phyloP scores from a whole-genome alignment of 306 rosid genomes.

The Medicago arabica region DNA sequence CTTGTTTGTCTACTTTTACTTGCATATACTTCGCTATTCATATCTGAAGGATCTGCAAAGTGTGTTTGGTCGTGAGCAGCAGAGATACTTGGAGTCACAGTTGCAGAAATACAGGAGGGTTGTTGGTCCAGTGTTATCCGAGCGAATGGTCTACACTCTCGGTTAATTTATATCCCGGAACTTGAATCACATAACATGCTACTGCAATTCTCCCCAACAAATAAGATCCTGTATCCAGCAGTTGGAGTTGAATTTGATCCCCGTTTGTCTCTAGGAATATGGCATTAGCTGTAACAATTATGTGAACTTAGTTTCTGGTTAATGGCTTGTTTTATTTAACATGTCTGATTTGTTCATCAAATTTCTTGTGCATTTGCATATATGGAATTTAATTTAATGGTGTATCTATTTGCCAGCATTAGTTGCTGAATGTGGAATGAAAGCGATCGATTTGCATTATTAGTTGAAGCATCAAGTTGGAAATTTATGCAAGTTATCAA shows the following conservation, averaged over 20 bases:
- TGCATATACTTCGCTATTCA: constrained; percentile 32
- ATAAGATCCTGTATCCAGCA: constrained; percentile 24
- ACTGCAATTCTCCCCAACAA: constrained; percentile 13
- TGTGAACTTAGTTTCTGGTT: constrained; percentile 23
- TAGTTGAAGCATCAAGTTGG: neutral
- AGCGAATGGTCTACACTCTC: constrained; percentile 68
- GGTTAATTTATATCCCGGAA: constrained; percentile 41
- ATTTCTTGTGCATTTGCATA: constrained; percentile 22
- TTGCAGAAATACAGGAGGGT: constrained; percentile 67
- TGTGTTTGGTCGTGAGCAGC: constrained; percentile 47
- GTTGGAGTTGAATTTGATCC: constrained; percentile 36
- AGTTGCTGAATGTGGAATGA: neutral
- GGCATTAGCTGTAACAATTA: constrained; percentile 28
- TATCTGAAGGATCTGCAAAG: constrained; percentile 64
- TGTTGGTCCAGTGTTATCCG: constrained; percentile 73
- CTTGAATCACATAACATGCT: constrained; percentile 33
- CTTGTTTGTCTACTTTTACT: constrained; percentile 14
- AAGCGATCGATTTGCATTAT: neutral
- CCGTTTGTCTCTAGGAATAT: constrained; percentile 5
- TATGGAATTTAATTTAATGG: constrained; percentile 16
- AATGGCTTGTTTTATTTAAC: constrained; percentile 14
- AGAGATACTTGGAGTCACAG: constrained; percentile 65
- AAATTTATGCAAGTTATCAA: neutral
- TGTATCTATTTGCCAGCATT: constrained; percentile 6
- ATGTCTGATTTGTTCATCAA: constrained; percentile 16